These are phyloP conservation scores for Aleurites moluccanus DNA, from an alignment of 441 rosid species.

Conservation along the genomic window DNA sequence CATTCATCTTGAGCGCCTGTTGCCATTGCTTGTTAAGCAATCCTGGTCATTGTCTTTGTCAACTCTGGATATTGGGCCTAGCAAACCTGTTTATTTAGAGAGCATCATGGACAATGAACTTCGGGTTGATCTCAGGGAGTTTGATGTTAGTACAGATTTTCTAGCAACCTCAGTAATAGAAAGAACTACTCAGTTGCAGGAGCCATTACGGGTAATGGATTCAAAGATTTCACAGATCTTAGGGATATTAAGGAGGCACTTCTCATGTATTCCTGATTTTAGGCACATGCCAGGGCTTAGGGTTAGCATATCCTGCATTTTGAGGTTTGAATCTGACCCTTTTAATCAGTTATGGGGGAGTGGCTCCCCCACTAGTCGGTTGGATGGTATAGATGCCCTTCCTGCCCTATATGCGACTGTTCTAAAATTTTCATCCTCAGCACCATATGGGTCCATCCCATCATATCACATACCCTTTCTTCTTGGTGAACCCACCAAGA, in stretches of 20 bases:
- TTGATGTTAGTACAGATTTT: slow-evolving; percentile 36
- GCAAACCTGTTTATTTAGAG: slow-evolving; percentile 39
- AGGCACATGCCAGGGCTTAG: slow-evolving; percentile 73
- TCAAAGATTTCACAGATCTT: slow-evolving; percentile 68
- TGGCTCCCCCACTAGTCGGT: slow-evolving; percentile 42
- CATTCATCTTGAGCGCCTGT: slow-evolving; percentile 63
- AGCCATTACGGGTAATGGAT: slow-evolving; percentile 82
- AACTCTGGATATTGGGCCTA: slow-evolving; percentile 42
- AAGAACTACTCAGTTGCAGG: slow-evolving; percentile 40
- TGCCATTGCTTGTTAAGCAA: slow-evolving; percentile 70
- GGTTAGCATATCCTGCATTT: slow-evolving; percentile 64
- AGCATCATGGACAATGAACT: slow-evolving; percentile 47
- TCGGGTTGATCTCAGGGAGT: slow-evolving; percentile 44
- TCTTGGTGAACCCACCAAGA: slow-evolving; percentile 59
- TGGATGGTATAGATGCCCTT: slow-evolving; percentile 51
- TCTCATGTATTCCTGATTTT: slow-evolving; percentile 82
- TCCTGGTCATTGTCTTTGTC: slow-evolving; percentile 81
- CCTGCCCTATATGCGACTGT: slow-evolving; percentile 83
- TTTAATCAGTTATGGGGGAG: slow-evolving; percentile 55
- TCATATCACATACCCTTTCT: slow-evolving; percentile 79
- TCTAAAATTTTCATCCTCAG: slow-evolving; percentile 81
- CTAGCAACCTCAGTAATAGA: slow-evolving; percentile 40
- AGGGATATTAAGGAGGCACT: slow-evolving; percentile 68
- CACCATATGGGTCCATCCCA: slow-evolving; percentile 79
- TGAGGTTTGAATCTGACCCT: slow-evolving; percentile 81